Conservation (phyloP, 176 grass and related monocot species). For the Pontederia paniculata region DNA sequence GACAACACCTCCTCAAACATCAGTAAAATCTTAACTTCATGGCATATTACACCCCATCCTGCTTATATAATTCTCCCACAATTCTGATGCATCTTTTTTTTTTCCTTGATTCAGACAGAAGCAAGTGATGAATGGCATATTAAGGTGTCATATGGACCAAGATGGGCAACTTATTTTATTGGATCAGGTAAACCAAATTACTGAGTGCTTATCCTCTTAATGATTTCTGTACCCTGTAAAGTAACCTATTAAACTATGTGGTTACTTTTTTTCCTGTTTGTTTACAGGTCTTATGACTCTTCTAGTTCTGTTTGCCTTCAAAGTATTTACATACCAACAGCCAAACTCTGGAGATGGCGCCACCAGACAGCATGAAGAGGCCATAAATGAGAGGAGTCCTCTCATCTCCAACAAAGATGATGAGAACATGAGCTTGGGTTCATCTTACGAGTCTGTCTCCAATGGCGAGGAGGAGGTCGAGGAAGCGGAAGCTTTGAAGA, state of each 20-base stretch:
- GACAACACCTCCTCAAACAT: slow-evolving; percentile 23
- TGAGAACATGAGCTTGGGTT: slow-evolving; percentile 50
- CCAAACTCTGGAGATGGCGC: slow-evolving; percentile 4
- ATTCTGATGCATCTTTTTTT: slow-evolving; percentile 4
- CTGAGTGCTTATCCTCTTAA: too few species aligned
- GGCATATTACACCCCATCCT: neutral
- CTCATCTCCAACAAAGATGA: slow-evolving; percentile 50
- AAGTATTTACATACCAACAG: slow-evolving; percentile 28
- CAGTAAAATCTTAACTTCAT: slow-evolving; percentile 21
- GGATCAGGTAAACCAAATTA: slow-evolving; percentile 35
- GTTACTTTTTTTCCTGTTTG: neutral
- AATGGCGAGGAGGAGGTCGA: slow-evolving; percentile 34
- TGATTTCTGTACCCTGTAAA: too few species aligned
- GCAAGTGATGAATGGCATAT: slow-evolving; percentile 28
- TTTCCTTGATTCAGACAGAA: slow-evolving; percentile 22
- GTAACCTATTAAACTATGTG: neutral
- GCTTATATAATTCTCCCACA: neutral
- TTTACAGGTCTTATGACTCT: slow-evolving; percentile 35
- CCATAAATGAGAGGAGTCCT: slow-evolving; percentile 12
- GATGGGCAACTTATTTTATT: slow-evolving; percentile 49
- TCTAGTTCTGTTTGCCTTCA: slow-evolving; percentile 37
- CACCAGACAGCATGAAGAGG: neutral
- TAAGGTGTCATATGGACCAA: slow-evolving; percentile 49
- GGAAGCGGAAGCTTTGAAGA: slow-evolving; percentile 11
- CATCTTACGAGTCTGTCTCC: slow-evolving; percentile 72